A percentile compares a stretch with the other conserved stretches of the same genome.
Evolutionary conservation across 768 basidiomycete species (phyloP).

Genomic region (Pisolithus orientalis): DNA sequence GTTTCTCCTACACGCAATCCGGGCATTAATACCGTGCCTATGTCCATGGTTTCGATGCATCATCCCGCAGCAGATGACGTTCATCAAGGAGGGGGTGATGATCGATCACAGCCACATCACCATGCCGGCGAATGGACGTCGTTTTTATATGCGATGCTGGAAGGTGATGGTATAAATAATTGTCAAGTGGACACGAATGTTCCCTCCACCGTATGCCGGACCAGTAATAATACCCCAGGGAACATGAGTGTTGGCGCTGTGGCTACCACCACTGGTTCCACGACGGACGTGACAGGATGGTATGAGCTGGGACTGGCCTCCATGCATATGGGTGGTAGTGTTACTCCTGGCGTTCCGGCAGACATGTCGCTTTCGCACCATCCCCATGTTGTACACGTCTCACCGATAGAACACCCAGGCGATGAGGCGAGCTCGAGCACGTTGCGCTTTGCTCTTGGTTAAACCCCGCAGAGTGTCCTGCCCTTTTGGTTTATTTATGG

Average conservation of each 20-base stretch:
- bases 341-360: not conserved
- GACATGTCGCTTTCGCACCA: slow-evolving; percentile 11
- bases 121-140: slow-evolving; percentile 27
- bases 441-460: slow-evolving; percentile 25
- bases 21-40: slow-evolving; percentile 5
- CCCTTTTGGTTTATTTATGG: slow-evolving; percentile 19
- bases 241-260: slow-evolving; percentile 3
- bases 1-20: slow-evolving; percentile 1
- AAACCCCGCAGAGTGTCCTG: not conserved
- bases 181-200: not conserved
- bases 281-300: slow-evolving; percentile 15
- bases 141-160: slow-evolving; percentile 29
- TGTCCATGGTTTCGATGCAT: slow-evolving; percentile 16
- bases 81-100: not conserved
- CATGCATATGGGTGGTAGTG: slow-evolving; percentile 7
- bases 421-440: slow-evolving; percentile 25
- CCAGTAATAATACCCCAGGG: not conserved
- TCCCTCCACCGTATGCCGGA: not conserved
- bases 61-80: not conserved
- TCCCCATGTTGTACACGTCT: not conserved
- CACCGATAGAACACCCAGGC: not conserved
- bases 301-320: slow-evolving; percentile 22
- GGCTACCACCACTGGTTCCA: not conserved
- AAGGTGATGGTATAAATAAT: slow-evolving; percentile 20
- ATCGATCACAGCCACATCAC: slow-evolving; percentile 4